Conservation (phyloP, 2,329 filamentous ascomycete genomes). For the Graphiopsis chlorocephala region DNA sequence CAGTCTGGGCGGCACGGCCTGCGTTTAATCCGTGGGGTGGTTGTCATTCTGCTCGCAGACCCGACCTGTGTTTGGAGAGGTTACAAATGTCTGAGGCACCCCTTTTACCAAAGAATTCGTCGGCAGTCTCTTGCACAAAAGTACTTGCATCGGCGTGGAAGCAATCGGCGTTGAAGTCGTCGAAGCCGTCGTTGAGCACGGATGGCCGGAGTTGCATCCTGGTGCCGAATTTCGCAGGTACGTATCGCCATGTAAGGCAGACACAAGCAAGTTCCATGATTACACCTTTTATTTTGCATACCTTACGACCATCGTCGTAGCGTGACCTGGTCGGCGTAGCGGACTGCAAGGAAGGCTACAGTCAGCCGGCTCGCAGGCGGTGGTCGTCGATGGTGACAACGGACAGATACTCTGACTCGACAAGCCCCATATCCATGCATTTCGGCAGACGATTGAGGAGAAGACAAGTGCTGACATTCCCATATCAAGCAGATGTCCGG, state of each 20-base stretch:
- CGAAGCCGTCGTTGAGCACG: neutral
- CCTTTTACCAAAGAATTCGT: neutral
- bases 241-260: neutral
- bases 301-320: neutral
- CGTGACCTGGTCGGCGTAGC: neutral
- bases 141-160: neutral
- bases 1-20: neutral
- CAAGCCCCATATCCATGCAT: neutral
- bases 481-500: neutral
- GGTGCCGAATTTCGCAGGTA: neutral
- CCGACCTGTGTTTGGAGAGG: neutral
- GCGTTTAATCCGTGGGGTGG: slow-evolving; percentile 1
- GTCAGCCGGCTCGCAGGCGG: neutral
- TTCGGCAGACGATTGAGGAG: neutral
- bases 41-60: neutral
- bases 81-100: slow-evolving; percentile 1
- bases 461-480: neutral
- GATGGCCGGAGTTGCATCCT: neutral
- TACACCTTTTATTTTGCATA: neutral
- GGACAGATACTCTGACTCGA: neutral
- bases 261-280: neutral
- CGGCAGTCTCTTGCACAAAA: neutral
- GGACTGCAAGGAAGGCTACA: neutral
- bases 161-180: neutral
- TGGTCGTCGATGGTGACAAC: neutral